These are phyloP conservation scores for Tulasnella sp. DNA, from an alignment of 768 basidiomycete species.

Conservation along the genomic window DNA sequence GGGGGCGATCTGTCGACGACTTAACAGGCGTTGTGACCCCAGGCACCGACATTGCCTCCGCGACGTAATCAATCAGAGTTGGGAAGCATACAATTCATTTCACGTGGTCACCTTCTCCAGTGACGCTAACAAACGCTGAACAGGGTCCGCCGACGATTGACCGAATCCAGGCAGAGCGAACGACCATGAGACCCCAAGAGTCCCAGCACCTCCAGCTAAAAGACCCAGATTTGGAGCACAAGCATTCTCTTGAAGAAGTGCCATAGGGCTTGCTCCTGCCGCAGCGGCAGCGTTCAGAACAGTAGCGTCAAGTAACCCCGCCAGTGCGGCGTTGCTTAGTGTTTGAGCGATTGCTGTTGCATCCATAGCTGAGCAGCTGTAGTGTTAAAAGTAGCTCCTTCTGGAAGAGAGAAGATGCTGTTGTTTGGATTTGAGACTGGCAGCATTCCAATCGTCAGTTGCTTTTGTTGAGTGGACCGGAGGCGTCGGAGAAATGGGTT, in stretches of 20 bases:
- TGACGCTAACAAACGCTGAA: neutral
- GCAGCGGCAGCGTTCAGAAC: neutral
- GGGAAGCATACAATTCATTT: no score
- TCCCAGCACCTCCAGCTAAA: neutral
- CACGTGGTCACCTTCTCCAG: constrained; percentile 9
- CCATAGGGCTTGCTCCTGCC: neutral
- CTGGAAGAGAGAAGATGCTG: neutral
- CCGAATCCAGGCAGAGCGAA: neutral
- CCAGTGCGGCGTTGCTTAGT: neutral
- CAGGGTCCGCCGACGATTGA: neutral
- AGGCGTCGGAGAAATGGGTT: neutral
- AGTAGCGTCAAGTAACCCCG: neutral
- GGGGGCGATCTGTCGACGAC: no score
- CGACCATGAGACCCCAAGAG: neutral
- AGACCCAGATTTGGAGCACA: neutral
- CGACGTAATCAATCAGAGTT: no score
- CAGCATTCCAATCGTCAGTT: neutral
- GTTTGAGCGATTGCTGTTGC: neutral
- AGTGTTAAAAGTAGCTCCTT: neutral
- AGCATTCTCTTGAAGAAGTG: neutral
- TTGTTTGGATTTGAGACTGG: neutral
- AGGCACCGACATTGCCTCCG: no score
- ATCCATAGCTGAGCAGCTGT: neutral
- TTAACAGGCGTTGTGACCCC: no score
- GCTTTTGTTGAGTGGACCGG: neutral